phyloP scores from a whole-genome alignment of 306 rosid species.

The Gastrolobium villosum region DNA sequence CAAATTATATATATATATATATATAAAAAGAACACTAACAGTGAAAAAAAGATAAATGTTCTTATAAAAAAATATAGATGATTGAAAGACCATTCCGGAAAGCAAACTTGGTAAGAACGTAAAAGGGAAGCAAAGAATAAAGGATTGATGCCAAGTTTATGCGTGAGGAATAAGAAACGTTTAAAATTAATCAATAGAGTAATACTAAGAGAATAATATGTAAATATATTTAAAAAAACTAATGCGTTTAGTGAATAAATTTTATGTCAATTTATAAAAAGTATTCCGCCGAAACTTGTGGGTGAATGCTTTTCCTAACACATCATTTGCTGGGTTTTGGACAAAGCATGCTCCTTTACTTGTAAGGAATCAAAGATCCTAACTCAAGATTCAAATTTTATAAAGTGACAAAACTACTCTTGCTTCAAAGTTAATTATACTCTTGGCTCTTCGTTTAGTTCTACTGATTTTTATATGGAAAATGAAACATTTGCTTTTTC shows the following conservation, averaged over 20 bases:
- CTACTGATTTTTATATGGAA: no score
- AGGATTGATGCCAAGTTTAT: not conserved
- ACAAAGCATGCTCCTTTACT: not conserved
- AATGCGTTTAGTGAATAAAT: not conserved
- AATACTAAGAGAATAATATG: not conserved
- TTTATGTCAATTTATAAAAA: not conserved
- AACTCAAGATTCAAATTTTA: not conserved
- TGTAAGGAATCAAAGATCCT: not conserved
- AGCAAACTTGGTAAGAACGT: not conserved
- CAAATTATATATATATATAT: no score
- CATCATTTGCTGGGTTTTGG: not conserved
- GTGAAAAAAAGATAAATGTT: not conserved
- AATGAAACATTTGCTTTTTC: no score
- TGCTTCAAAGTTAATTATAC: no score
- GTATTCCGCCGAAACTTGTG: not conserved
- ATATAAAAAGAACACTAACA: not conserved
- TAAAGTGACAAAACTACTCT: no score
- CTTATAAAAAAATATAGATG: not conserved
- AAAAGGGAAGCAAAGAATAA: conserved; percentile 17
- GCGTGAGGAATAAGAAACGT: not conserved
- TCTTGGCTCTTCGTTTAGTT: no score
- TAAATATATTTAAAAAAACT: not conserved
- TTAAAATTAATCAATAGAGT: not conserved
- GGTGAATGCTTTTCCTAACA: not conserved
- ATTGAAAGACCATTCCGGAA: not conserved